Percentiles rank a stretch among this genome's conserved stretches.
Conservation (phyloP, 2,329 filamentous ascomycete species). For the Trichoderma koningiopsis region DNA sequence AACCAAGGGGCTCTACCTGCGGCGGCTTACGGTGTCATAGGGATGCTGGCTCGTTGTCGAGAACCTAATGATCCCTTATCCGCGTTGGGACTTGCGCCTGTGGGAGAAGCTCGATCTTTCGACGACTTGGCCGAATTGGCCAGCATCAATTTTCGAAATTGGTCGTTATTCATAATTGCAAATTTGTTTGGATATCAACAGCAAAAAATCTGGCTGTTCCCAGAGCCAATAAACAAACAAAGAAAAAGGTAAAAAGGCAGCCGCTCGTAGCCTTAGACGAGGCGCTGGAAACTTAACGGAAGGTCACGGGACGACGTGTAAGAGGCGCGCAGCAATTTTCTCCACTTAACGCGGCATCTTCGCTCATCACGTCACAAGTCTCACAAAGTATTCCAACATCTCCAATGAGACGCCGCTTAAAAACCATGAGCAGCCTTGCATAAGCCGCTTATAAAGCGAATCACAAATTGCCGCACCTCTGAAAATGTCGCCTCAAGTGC, state of each 20-base stretch:
- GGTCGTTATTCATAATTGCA: slow-evolving; percentile 83
- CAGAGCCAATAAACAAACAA: background rate
- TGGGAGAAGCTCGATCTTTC: slow-evolving; percentile 50
- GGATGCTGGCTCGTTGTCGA: slow-evolving; percentile 76
- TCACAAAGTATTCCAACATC: background rate
- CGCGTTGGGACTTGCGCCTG: slow-evolving; percentile 34
- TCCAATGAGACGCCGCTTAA: background rate
- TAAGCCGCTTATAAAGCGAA: background rate
- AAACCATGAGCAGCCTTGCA: background rate
- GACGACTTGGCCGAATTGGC: slow-evolving; percentile 47
- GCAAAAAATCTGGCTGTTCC: background rate
- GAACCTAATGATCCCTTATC: slow-evolving; percentile 66
- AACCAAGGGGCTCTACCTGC: background rate
- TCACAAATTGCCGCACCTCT: background rate
- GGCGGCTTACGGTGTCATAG: slow-evolving; percentile 82
- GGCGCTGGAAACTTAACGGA: slow-evolving; percentile 24
- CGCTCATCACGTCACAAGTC: slow-evolving; percentile 24
- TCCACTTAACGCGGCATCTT: slow-evolving; percentile 43
- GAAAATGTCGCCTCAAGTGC: slow-evolving; percentile 3
- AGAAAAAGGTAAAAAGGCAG: background rate
- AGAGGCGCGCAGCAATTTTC: slow-evolving; percentile 31
- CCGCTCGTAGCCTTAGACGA: slow-evolving; percentile 18
- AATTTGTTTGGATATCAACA: background rate
- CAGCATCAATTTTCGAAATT: slow-evolving; percentile 81
- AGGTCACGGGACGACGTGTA: slow-evolving; percentile 48